Percentiles rank a stretch among this genome's conserved stretches.
These are phyloP conservation scores for Fusarium liriodendri DNA, from an alignment of 2,329 filamentous ascomycete genomes.

Conservation along the genomic window DNA sequence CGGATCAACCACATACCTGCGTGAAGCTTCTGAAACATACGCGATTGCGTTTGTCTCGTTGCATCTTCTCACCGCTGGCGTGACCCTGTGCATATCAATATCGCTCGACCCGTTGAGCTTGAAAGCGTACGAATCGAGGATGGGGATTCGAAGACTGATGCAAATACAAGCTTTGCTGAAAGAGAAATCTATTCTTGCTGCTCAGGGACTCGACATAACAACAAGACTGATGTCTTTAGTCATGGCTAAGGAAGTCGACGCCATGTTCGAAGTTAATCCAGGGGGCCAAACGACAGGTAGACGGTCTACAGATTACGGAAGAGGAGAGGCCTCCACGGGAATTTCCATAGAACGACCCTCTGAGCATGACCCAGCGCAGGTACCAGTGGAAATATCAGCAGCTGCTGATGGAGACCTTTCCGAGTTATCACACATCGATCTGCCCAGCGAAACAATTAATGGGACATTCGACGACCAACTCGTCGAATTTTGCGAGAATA, in stretches of 20 bases:
- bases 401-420: background rate
- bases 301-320: background rate
- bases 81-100: constrained; percentile 39
- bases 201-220: constrained; percentile 37
- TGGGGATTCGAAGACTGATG: constrained; percentile 40
- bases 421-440: background rate
- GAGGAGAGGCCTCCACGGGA: background rate
- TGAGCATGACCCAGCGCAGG: background rate
- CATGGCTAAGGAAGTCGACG: constrained; percentile 36
- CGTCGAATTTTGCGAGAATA: constrained; percentile 10
- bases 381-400: background rate
- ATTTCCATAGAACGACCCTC: background rate
- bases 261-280: constrained; percentile 26
- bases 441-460: background rate
- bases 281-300: background rate
- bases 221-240: constrained; percentile 35
- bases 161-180: constrained; percentile 35
- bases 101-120: constrained; percentile 33
- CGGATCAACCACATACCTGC: constrained; percentile 17
- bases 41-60: constrained; percentile 39
- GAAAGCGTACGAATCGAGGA: constrained; percentile 33
- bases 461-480: background rate
- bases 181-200: constrained; percentile 34
- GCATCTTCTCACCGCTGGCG: constrained; percentile 42
- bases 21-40: constrained; percentile 36